These are phyloP conservation scores for Ganoderma meredithae DNA, from an alignment of 1,284 basidiomycete species.

Conservation along the genomic window DNA sequence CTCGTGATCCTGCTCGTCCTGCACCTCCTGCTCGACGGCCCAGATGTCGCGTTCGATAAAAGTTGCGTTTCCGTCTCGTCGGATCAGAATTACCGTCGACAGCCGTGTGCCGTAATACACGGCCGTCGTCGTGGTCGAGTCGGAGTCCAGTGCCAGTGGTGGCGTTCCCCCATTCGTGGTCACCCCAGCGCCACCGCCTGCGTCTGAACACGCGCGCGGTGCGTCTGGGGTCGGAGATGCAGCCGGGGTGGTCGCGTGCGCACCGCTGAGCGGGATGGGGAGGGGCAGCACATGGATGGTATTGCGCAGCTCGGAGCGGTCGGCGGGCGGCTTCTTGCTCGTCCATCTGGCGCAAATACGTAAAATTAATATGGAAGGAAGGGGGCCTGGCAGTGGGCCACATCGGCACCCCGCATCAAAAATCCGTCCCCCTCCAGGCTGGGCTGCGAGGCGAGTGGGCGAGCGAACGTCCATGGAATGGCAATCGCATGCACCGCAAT, in stretches of 20 bases:
- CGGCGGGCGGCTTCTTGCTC: slow-evolving; percentile 48
- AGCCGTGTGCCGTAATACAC: slow-evolving; percentile 73
- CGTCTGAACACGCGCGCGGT: background rate
- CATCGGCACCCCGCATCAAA: background rate
- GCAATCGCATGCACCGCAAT: background rate
- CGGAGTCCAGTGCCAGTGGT: background rate
- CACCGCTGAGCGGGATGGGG: slow-evolving; percentile 8
- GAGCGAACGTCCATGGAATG: background rate
- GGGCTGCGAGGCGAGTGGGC: too few relatives aligned
- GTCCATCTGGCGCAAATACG: slow-evolving; percentile 34
- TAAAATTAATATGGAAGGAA: slow-evolving; percentile 3
- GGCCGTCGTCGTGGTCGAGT: slow-evolving; percentile 4
- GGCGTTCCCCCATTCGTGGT: background rate
- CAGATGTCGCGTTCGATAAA: slow-evolving; percentile 81
- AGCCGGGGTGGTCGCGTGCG: slow-evolving; percentile 1
- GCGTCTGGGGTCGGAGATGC: too few relatives aligned
- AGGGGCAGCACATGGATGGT: slow-evolving; percentile 70
- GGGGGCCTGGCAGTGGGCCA: background rate
- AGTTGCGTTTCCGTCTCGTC: slow-evolving; percentile 61
- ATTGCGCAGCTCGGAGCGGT: slow-evolving; percentile 61
- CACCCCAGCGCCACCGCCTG: background rate
- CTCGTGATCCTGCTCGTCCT: background rate
- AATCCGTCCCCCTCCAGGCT: background rate
- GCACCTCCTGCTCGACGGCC: slow-evolving; percentile 44
- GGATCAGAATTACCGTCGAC: slow-evolving; percentile 74